Percentiles rank a stretch among this genome's conserved stretches.
These are phyloP conservation scores for Colletotrichum musicola DNA, from an alignment of 2,329 filamentous ascomycete genomes.

Conservation along the genomic window DNA sequence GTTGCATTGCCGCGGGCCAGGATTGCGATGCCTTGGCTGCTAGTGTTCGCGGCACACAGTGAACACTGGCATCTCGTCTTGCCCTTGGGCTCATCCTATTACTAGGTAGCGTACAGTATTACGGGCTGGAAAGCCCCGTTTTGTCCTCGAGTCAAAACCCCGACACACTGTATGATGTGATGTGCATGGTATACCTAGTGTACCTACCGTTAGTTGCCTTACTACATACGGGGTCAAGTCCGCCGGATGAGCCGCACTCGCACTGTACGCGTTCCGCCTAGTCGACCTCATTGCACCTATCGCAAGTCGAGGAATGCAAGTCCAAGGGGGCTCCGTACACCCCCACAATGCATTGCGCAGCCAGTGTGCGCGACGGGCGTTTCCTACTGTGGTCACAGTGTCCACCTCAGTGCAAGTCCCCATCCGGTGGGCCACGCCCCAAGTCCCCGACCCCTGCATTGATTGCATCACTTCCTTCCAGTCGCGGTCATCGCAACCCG, in stretches of 20 bases:
- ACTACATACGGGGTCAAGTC: constrained; percentile 1
- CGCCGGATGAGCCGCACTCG: neutral
- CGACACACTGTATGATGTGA: constrained; percentile 24
- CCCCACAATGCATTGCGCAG: constrained; percentile 12
- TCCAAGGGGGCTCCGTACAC: constrained; percentile 8
- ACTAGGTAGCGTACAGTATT: too few species aligned
- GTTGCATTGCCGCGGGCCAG: constrained; percentile 10
- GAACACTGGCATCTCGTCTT: neutral
- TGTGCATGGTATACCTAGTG: neutral
- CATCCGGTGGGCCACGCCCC: neutral
- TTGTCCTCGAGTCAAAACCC: neutral
- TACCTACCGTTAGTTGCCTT: neutral
- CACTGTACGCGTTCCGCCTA: constrained; percentile 22
- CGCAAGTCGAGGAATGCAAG: constrained; percentile 20
- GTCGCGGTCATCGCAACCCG: constrained; percentile 26
- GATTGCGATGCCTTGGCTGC: neutral
- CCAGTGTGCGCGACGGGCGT: constrained; percentile 22
- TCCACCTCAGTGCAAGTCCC: neutral
- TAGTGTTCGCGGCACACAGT: neutral
- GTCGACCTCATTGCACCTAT: neutral
- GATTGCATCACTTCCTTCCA: constrained; percentile 40
- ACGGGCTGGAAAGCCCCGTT: neutral
- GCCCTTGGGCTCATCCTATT: neutral
- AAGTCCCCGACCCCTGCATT: constrained; percentile 36
- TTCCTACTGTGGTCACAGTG: constrained; percentile 25